phyloP scores from a whole-genome alignment of 1,284 basidiomycete genomes.

The Cerrena zonata region DNA sequence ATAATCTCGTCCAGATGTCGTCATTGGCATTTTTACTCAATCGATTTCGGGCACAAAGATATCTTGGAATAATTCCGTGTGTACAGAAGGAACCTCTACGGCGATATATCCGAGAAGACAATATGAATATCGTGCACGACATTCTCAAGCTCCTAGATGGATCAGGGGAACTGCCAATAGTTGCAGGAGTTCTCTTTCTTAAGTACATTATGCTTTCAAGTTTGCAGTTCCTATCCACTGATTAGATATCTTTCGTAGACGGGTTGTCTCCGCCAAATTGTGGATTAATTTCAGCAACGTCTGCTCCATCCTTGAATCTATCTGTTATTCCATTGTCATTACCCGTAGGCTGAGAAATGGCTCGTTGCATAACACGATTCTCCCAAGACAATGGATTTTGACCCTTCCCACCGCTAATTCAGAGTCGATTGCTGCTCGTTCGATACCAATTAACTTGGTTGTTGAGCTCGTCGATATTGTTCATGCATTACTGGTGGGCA shows the following conservation, averaged over 20 bases:
- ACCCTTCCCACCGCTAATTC: slow-evolving; percentile 10
- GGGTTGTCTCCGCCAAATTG: slow-evolving; percentile 28
- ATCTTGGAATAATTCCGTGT: slow-evolving; percentile 2
- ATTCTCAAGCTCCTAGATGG: slow-evolving; percentile 26
- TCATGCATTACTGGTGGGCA: background rate
- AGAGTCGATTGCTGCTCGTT: background rate
- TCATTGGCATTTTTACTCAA: slow-evolving; percentile 14
- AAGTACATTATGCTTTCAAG: too few species aligned
- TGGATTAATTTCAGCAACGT: slow-evolving; percentile 37
- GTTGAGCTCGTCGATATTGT: background rate
- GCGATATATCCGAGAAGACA: slow-evolving; percentile 8
- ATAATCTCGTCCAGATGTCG: slow-evolving; percentile 15
- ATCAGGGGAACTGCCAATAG: slow-evolving; percentile 15
- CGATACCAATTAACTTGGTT: background rate
- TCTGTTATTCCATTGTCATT: slow-evolving; percentile 35
- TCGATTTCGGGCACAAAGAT: slow-evolving; percentile 14
- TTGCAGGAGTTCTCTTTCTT: slow-evolving; percentile 26
- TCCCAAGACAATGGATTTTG: slow-evolving; percentile 45
- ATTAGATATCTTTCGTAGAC: slow-evolving; percentile 36
- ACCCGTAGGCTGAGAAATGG: slow-evolving; percentile 18
- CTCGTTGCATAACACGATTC: slow-evolving; percentile 36
- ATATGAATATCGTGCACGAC: slow-evolving; percentile 33
- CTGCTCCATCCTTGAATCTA: slow-evolving; percentile 41
- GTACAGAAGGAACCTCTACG: background rate
- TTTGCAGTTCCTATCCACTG: too few species aligned